Base-by-base conservation (phyloP, 1,139 yeast species). In the Yamadazyma diddensiae region DNA sequence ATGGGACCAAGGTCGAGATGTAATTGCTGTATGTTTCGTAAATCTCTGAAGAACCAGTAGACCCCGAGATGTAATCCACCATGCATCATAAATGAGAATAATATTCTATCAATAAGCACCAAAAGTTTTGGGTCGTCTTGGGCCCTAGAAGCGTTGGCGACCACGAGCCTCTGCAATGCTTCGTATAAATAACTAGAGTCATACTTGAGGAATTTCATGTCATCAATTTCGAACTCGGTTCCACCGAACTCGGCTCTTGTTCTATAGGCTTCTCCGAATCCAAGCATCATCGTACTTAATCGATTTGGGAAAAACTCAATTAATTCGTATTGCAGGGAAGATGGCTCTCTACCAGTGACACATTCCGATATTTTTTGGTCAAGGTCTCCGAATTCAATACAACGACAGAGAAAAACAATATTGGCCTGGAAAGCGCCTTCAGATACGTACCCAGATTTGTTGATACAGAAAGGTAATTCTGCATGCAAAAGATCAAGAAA, bases 11-110 rank as follows among this genome's bases (percentile, higher is more conserved):
- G 46, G 28, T 57, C 63, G 27, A 45, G 30, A 15, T 45, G 44
- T 4, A 57, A 34, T 21, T 39, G 41, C 31, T 45, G 56, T 31
- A 57, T 55, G 30, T 61, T 58, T 23, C 33, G 38, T 27, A 37
- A 38, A 10, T 28, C 18, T 18, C 28, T 30, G 31, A 71, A 64
- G 26, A 67, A 56, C 73, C 73, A 68, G 13, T 73, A 42, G 1
- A 62, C 47, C 27, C 59, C 59, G 3, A 71, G 24, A 39, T 67
- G 73, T 15, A 62, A 49, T 0, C 73, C 73, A 8, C 79, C 79
- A 34, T 53, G 58, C 36, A 71, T 42, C 9, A 69, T 28, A 3
- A 72, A 38, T 0, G 65, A 67, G 58, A 68, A 62, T 2, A 70
- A 31, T 0, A 73, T 50, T 14, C 61, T 47, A 28, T 69, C 65